These are phyloP conservation scores for Nakazawaea ambrosiae DNA, from an alignment of 805 yeast genomes.

Conservation along the genomic window DNA sequence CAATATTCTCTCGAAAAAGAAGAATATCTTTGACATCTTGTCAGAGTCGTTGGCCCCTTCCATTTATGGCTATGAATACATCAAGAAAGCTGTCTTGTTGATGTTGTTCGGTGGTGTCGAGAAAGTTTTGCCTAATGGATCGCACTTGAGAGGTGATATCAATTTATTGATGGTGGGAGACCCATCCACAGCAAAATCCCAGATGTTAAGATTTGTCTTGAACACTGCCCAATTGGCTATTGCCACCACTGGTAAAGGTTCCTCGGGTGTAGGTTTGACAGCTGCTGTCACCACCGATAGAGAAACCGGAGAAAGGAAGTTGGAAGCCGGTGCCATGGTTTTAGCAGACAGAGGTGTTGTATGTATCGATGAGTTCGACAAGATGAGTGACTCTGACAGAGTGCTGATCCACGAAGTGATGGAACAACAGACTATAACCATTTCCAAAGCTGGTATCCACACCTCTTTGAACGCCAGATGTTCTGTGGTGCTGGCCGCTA, in stretches of 20 bases:
- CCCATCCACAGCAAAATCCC: constrained; percentile 97
- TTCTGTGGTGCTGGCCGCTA: constrained; percentile 96
- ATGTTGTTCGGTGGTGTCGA: constrained; percentile 94
- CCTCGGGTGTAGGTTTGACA: constrained; percentile 99
- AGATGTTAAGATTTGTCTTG: constrained; percentile 85
- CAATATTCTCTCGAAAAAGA: constrained; percentile 65
- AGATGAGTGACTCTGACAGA: constrained; percentile 94
- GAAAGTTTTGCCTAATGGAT: constrained; percentile 88
- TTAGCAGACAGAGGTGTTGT: constrained; percentile 95
- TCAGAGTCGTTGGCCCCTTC: constrained; percentile 92
- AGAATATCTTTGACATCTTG: constrained; percentile 68
- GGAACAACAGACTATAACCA: constrained; percentile 99
- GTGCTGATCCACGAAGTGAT: constrained; percentile 99
- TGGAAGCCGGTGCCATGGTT: constrained; percentile 99
- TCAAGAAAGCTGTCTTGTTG: constrained; percentile 83
- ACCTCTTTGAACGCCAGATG: constrained; percentile 95
- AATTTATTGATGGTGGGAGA: constrained; percentile 96
- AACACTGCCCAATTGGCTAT: constrained; percentile 94
- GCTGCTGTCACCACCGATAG: constrained; percentile 96
- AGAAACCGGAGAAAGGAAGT: constrained; percentile 93
- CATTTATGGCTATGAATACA: constrained; percentile 86
- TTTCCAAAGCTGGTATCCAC: constrained; percentile 97
- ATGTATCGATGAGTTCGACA: constrained; percentile 98
- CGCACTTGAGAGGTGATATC: constrained; percentile 97
- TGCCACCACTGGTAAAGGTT: constrained; percentile 98